Base-by-base conservation (phyloP, 129 eudicot genomes). In the Arctium lappa region DNA sequence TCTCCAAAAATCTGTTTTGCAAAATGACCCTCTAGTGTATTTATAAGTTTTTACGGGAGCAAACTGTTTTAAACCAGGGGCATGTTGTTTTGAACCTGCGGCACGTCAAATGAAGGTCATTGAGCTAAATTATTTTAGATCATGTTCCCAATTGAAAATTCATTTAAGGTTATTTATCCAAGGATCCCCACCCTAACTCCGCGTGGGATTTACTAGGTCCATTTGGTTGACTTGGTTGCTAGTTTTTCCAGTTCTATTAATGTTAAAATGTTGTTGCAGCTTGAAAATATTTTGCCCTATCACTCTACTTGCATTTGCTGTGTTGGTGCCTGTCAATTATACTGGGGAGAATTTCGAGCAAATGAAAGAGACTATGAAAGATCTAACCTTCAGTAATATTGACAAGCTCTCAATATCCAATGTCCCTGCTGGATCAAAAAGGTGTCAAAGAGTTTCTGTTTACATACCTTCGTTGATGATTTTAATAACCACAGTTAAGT, bases 331-430 rank as follows among this genome's bases (percentile, higher is more conserved):
- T 79, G 91, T 95, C 40, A 95, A 95, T 89, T 95, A 91, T 86
- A 91, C 95, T 0, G 97, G 97, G 74, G 78, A 80, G 65, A 78
- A 90, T 68, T 82, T 95, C 36, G 97, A 86, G 76, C 68, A 69
- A 38, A 1, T 83, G 60, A 77, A 22, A 73, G 74, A 44, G 22
- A 86, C 78, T 74, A 82, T 86, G 77, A 60, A 79, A 77, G 97
- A 95, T 89, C 37, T 92, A 81, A 91, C 92, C 7, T 95, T 39
- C 88, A 93, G 91, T 82, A 74, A 91, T 73, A 91, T 95, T 62
- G 99, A 95, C 94, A 95, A 91, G 90, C 96, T 95, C 38, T 95
- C 99, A 1, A 91, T 95, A 89, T 93, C 97, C 81, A 95, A 95
- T 84, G 77, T 95, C 75, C 92, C 97, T 73, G 44, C 90, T 48